A percentile compares a stretch with the other conserved stretches of the same genome.
phyloP scores from a whole-genome alignment of 2,329 filamentous ascomycete species.

The Trichoderma semiorbis region DNA sequence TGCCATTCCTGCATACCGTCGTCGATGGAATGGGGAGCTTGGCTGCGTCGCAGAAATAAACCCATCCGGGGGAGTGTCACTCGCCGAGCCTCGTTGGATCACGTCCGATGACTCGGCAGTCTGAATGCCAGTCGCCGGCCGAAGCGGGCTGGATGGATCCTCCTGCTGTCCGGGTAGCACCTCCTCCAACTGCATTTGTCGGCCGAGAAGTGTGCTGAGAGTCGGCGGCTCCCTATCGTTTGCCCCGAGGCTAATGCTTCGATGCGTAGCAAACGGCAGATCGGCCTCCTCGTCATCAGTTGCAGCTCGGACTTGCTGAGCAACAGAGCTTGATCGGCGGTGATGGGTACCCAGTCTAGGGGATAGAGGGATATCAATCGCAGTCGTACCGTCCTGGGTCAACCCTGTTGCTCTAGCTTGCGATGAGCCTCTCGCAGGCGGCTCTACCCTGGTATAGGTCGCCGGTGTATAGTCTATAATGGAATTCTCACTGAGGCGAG shows the following conservation, averaged over 20 bases:
- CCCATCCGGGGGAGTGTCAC: conserved; percentile 45
- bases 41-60: conserved; percentile 40
- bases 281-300: conserved; percentile 60
- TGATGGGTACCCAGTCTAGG: conserved; percentile 56
- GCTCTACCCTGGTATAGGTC: conserved; percentile 28
- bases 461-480: conserved; percentile 46
- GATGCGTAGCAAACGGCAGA: conserved; percentile 57
- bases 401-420: conserved; percentile 30
- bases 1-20: conserved; percentile 45
- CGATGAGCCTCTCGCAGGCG: conserved; percentile 28
- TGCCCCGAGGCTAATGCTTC: conserved; percentile 65
- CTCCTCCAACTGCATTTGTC: conserved; percentile 36
- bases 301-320: conserved; percentile 56
- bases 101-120: conserved; percentile 38
- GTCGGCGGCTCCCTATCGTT: conserved; percentile 63
- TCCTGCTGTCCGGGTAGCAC: conserved; percentile 22
- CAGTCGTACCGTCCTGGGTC: conserved; percentile 55
- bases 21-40: conserved; percentile 44
- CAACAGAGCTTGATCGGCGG: conserved; percentile 66
- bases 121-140: conserved; percentile 43
- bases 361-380: conserved; percentile 71
- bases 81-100: conserved; percentile 41
- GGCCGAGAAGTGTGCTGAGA: conserved; percentile 59
- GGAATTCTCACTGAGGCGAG: conserved; percentile 86
- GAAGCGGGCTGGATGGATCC: conserved; percentile 30